A percentile compares a stretch with the other conserved stretches of the same genome.
phyloP scores from a whole-genome alignment of 768 basidiomycete species.

The Termitomyces sp. region DNA sequence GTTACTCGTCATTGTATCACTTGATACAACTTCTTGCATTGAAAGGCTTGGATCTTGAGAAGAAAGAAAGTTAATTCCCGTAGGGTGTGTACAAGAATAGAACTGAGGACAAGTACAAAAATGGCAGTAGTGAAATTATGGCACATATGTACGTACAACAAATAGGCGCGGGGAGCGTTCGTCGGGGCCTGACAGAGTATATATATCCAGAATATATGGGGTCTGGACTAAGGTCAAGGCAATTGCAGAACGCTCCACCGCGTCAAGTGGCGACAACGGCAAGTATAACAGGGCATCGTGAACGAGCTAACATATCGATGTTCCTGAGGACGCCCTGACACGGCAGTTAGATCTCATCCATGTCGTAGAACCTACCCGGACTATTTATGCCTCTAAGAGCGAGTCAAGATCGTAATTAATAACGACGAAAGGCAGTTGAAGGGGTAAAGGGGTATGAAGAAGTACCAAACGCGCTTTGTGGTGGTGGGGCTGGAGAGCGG shows the following conservation, averaged over 20 bases:
- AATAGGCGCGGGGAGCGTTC: not conserved
- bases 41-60: too few species aligned
- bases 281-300: not conserved
- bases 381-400: not conserved
- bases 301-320: not conserved
- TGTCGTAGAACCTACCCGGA: not conserved
- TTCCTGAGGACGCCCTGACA: not conserved
- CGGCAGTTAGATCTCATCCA: not conserved
- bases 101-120: not conserved
- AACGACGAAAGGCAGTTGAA: not conserved
- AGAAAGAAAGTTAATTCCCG: too few species aligned
- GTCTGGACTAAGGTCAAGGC: not conserved
- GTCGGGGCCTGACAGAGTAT: not conserved
- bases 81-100: not conserved
- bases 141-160: not conserved
- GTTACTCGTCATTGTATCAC: too few species aligned
- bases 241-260: not conserved
- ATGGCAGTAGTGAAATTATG: not conserved
- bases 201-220: not conserved
- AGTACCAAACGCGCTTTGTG: not conserved
- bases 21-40: too few species aligned
- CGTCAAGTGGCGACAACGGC: not conserved
- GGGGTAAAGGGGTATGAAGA: not conserved
- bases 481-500: not conserved
- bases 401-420: not conserved